These are phyloP conservation scores for Suillus discolor DNA, from an alignment of 768 basidiomycete genomes.

Conservation along the genomic window DNA sequence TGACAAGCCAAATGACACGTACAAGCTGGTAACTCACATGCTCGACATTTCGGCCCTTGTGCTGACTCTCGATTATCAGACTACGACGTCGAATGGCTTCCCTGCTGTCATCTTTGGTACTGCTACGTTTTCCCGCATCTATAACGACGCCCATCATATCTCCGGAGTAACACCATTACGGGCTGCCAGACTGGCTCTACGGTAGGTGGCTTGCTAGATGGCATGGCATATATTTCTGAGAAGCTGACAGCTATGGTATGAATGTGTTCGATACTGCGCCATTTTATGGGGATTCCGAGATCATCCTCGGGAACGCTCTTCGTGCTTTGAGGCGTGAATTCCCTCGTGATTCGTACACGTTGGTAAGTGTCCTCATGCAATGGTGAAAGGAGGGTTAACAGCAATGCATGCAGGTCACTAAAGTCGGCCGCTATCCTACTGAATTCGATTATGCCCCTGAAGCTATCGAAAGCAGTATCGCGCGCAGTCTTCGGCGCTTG, in stretches of 20 bases:
- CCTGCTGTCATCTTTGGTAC: slow-evolving; percentile 70
- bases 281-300: slow-evolving; percentile 81
- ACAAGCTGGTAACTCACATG: slow-evolving; percentile 34
- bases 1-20: slow-evolving; percentile 40
- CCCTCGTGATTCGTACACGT: slow-evolving; percentile 74
- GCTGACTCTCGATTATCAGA: slow-evolving; percentile 27
- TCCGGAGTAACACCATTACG: slow-evolving; percentile 59
- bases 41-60: neutral
- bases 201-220: slow-evolving; percentile 44
- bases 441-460: slow-evolving; percentile 76
- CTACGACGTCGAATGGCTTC: slow-evolving; percentile 33
- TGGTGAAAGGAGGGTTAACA: neutral
- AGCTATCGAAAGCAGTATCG: slow-evolving; percentile 66
- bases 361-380: slow-evolving; percentile 44
- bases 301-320: slow-evolving; percentile 69
- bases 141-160: slow-evolving; percentile 64
- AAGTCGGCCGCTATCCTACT: slow-evolving; percentile 72
- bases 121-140: slow-evolving; percentile 66
- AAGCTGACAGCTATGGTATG: slow-evolving; percentile 68
- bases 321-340: slow-evolving; percentile 64
- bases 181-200: slow-evolving; percentile 71
- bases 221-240: neutral
- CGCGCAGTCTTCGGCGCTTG: slow-evolving; percentile 66
- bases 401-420: slow-evolving; percentile 63
- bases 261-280: slow-evolving; percentile 80